Conservation (phyloP, 192 early-diverging fungal genomes). For the Backusella tuberculispora region DNA sequence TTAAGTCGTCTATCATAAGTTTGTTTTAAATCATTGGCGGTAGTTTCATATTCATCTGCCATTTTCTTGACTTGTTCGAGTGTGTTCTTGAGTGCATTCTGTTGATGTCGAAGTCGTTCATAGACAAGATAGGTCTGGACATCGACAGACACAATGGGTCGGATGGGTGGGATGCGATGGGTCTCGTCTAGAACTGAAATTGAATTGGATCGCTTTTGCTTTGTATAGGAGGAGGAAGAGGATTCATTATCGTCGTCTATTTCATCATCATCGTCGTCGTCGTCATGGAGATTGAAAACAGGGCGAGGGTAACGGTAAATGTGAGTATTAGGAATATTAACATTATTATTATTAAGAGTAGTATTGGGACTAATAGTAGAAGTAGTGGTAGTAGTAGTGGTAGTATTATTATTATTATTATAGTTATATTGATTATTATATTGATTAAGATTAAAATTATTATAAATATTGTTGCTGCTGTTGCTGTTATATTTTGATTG, state of each 20-base stretch:
- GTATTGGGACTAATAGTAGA: too few relatives aligned
- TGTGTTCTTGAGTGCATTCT: slow-evolving; percentile 23
- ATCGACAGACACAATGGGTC: slow-evolving; percentile 33
- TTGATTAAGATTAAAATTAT: too few relatives aligned
- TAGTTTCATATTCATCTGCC: slow-evolving; percentile 18
- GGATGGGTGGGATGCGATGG: not conserved
- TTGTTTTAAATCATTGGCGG: not conserved
- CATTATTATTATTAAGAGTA: too few relatives aligned
- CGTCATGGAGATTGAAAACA: too few relatives aligned
- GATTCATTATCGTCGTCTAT: not conserved
- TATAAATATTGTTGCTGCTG: too few relatives aligned
- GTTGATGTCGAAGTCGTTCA: slow-evolving; percentile 35
- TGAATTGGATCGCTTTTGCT: slow-evolving; percentile 4
- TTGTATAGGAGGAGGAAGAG: not conserved
- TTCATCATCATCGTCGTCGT: too few relatives aligned
- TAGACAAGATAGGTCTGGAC: slow-evolving; percentile 43
- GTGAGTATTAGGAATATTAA: too few relatives aligned
- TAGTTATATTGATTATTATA: too few relatives aligned
- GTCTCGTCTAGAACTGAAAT: slow-evolving; percentile 2
- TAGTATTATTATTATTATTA: too few relatives aligned
- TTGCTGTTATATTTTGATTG: too few relatives aligned
- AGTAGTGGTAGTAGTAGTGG: too few relatives aligned
- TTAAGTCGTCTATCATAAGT: slow-evolving; percentile 3
- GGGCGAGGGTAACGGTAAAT: too few relatives aligned
- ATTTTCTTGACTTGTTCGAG: slow-evolving; percentile 16